phyloP scores from a whole-genome alignment of 139 green algal species.

The Chlamydomonas sp. region DNA sequence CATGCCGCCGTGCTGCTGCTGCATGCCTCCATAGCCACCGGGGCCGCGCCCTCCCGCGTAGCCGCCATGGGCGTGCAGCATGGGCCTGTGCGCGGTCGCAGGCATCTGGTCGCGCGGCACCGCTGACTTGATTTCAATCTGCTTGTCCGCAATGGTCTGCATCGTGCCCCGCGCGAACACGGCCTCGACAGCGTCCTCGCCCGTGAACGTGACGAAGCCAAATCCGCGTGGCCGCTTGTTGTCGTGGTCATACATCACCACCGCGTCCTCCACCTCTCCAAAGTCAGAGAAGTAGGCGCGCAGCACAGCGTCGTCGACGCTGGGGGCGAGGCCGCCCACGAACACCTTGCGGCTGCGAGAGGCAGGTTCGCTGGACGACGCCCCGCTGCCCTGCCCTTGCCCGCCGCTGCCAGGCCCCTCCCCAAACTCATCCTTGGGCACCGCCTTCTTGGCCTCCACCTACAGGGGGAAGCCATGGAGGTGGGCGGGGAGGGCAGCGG shows the following conservation, averaged over 20 bases:
- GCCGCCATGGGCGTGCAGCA: too few species aligned
- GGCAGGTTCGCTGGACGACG: conserved; percentile 1
- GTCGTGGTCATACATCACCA: conserved; percentile 96
- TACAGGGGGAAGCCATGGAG: conserved; percentile 29
- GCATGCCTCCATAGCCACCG: too few species aligned
- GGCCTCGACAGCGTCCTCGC: conserved; percentile 80
- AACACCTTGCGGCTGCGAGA: conserved; percentile 78
- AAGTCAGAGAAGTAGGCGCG: conserved; percentile 69
- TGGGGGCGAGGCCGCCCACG: conserved; percentile 83
- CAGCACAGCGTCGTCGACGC: conserved; percentile 75
- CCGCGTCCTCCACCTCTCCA: conserved; percentile 72
- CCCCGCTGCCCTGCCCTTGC: conserved; percentile 10
- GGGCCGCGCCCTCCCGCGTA: too few species aligned
- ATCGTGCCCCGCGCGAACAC: conserved; percentile 75
- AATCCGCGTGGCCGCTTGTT: conserved; percentile 89
- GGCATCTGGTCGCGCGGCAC: conserved; percentile 81
- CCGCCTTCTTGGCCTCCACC: conserved; percentile 92
- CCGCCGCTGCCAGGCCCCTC: conserved; percentile 30
- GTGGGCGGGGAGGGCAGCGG: not conserved
- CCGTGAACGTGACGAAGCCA: conserved; percentile 90
- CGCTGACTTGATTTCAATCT: conserved; percentile 86
- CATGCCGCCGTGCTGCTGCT: too few species aligned
- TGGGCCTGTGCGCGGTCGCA: too few species aligned
- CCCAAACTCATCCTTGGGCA: conserved; percentile 94
- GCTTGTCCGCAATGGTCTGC: conserved; percentile 90